These are phyloP conservation scores for Mycogone perniciosa DNA, from an alignment of 2,329 filamentous ascomycete species.

Conservation along the genomic window DNA sequence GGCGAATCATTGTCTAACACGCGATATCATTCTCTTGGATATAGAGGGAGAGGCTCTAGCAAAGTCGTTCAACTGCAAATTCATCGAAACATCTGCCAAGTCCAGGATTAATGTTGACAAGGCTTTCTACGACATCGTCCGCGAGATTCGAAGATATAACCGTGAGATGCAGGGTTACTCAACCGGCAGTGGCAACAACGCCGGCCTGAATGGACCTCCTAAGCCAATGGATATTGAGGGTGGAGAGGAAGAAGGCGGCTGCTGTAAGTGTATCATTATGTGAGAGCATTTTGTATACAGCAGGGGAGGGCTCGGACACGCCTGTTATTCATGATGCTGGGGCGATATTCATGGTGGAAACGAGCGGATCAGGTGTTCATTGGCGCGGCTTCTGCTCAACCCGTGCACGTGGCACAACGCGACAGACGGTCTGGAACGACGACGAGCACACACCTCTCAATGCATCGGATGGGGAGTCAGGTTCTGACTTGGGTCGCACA, in stretches of 20 bases:
- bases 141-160: constrained; percentile 97
- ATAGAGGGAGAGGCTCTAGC: constrained; percentile 87
- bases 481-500: constrained; percentile 28
- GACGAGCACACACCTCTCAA: constrained; percentile 22
- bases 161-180: constrained; percentile 92
- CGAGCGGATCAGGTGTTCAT: constrained; percentile 6
- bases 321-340: constrained; percentile 7
- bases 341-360: constrained; percentile 11
- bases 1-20: not conserved
- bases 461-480: constrained; percentile 36
- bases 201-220: constrained; percentile 49
- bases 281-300: constrained; percentile 36
- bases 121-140: constrained; percentile 96
- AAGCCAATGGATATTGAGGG: constrained; percentile 77
- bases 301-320: not conserved
- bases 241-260: constrained; percentile 62
- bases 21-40: constrained; percentile 1
- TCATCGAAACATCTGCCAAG: constrained; percentile 98
- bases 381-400: constrained; percentile 3
- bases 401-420: constrained; percentile 4
- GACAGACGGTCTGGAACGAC: constrained; percentile 13
- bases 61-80: constrained; percentile 87
- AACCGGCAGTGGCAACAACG: constrained; percentile 58
- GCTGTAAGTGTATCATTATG: constrained; percentile 90
- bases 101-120: constrained; percentile 97